These are phyloP conservation scores for Eimeria tenella DNA, from an alignment of 169 alveolate genomes.

Conservation along the genomic window DNA sequence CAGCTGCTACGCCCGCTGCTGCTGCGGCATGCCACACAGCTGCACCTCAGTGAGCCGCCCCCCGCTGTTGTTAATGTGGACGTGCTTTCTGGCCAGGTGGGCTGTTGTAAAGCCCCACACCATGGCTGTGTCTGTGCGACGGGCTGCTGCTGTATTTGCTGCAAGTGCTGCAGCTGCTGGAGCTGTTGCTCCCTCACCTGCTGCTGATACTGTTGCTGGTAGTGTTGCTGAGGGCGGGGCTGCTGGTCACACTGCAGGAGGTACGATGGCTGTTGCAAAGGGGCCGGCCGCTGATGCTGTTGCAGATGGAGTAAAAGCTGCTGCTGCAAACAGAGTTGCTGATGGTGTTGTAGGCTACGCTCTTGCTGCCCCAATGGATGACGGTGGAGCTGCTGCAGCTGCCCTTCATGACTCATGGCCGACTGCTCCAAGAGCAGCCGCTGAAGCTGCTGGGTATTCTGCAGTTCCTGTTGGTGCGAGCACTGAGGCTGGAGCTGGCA, in stretches of 20 bases:
- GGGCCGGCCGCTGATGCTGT: constrained; percentile 44
- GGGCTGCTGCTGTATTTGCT: constrained; percentile 21
- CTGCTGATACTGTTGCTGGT: constrained; percentile 39
- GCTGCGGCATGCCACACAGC: constrained; percentile 58
- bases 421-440: neutral
- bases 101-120: neutral
- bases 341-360: constrained; percentile 22
- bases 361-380: constrained; percentile 37
- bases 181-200: constrained; percentile 12
- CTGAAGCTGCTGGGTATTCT: constrained; percentile 8
- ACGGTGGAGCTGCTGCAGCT: constrained; percentile 27
- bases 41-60: neutral
- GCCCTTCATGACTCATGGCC: neutral
- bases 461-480: neutral
- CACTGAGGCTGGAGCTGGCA: neutral
- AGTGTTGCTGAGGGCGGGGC: neutral
- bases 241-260: constrained; percentile 41
- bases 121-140: neutral
- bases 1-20: constrained; percentile 61
- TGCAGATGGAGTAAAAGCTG: constrained; percentile 7
- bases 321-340: constrained; percentile 55
- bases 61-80: constrained; percentile 16
- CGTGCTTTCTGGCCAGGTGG: constrained; percentile 1
- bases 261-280: constrained; percentile 1
- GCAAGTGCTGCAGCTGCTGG: constrained; percentile 17